Evolutionary conservation across 257 asterid genomes (phyloP).

Genomic region (Nicotiana tabacum): DNA sequence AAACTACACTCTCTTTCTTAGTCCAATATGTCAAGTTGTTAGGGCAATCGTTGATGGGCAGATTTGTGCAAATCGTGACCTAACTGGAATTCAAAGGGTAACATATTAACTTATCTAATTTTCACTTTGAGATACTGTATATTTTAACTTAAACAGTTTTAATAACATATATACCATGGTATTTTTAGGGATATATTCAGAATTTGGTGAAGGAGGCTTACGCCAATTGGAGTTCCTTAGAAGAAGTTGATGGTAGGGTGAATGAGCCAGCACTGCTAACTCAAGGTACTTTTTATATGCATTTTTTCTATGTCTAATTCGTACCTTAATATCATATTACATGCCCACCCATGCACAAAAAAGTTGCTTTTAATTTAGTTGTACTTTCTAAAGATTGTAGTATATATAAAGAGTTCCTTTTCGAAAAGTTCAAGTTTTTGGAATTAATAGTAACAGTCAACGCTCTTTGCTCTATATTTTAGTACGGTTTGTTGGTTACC

Average conservation of each 20-base stretch:
- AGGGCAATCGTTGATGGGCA: conserved; percentile 35
- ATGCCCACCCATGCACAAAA: neutral
- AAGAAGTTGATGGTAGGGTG: conserved; percentile 34
- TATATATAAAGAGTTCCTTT: neutral
- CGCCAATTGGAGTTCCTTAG: conserved; percentile 45
- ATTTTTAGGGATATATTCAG: conserved; percentile 28
- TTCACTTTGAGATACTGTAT: neutral
- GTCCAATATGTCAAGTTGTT: conserved; percentile 52
- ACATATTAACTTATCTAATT: neutral
- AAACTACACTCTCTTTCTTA: conserved; percentile 26
- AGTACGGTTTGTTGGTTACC: neutral
- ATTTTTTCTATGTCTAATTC: neutral
- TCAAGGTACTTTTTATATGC: conserved; percentile 26
- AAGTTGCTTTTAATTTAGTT: neutral
- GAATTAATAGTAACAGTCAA: neutral
- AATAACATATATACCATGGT: neutral
- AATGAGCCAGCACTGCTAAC: conserved; percentile 33
- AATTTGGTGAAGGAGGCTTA: conserved; percentile 51
- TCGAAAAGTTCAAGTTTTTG: neutral
- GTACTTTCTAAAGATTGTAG: neutral
- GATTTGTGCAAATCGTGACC: conserved; percentile 15
- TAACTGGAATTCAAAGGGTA: conserved; percentile 29
- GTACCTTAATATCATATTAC: no score
- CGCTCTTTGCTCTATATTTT: neutral
- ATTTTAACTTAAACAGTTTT: neutral